phyloP scores from a whole-genome alignment of 768 basidiomycete species.

The Termitomyces sp. region DNA sequence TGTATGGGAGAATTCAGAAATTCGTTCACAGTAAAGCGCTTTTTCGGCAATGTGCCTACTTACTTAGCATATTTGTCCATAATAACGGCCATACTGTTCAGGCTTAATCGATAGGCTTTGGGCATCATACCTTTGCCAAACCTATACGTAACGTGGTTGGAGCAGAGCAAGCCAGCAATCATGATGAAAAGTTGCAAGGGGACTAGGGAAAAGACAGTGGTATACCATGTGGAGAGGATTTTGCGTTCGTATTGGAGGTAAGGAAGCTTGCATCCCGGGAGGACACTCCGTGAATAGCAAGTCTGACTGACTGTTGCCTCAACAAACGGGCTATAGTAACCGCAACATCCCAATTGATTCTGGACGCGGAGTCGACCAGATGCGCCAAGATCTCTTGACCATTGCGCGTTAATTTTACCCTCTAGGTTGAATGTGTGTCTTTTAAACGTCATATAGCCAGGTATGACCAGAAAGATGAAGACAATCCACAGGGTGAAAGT shows the following conservation, averaged over 20 bases:
- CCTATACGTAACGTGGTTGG: conserved; percentile 81
- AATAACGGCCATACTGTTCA: conserved; percentile 73
- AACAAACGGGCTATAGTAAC: conserved; percentile 75
- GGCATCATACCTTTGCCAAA: conserved; percentile 90
- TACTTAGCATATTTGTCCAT: conserved; percentile 83
- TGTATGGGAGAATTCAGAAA: conserved; percentile 18
- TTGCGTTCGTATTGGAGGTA: conserved; percentile 54
- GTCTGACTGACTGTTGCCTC: conserved; percentile 72
- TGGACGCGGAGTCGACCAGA: conserved; percentile 63
- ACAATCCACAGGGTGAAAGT: conserved; percentile 73
- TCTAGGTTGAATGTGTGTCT: conserved; percentile 71
- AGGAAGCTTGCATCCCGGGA: conserved; percentile 69
- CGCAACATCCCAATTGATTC: conserved; percentile 73
- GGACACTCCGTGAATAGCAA: conserved; percentile 66
- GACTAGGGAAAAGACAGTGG: conserved; percentile 56
- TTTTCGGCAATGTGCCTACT: conserved; percentile 13
- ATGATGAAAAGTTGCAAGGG: conserved; percentile 65
- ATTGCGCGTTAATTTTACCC: conserved; percentile 75
- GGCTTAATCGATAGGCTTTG: conserved; percentile 71
- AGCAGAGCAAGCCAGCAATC: conserved; percentile 59
- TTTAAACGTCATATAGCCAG: conserved; percentile 79
- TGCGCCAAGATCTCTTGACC: conserved; percentile 59
- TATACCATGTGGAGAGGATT: conserved; percentile 62
- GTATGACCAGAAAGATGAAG: conserved; percentile 64
- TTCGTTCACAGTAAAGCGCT: not conserved